Evolutionary conservation across 2,329 filamentous ascomycete genomes (phyloP).

Genomic region (Colletotrichum zoysiae): DNA sequence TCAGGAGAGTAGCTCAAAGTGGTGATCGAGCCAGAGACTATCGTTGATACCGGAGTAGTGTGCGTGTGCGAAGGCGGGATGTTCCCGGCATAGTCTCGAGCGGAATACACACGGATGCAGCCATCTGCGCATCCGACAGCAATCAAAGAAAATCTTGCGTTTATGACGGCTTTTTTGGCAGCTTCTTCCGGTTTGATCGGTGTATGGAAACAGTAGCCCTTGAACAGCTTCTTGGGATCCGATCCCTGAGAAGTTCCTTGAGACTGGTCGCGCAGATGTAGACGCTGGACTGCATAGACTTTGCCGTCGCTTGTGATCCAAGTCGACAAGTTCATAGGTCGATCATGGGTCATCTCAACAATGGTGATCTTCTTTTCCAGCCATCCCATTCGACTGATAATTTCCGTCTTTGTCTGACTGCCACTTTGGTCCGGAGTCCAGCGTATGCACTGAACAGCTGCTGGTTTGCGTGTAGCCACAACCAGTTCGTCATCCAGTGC

Average conservation of each 20-base stretch:
- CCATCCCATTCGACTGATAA: conserved; percentile 89
- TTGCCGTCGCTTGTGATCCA: conserved; percentile 92
- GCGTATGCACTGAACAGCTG: conserved; percentile 95
- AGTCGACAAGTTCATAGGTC: conserved; percentile 94
- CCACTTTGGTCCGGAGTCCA: conserved; percentile 89
- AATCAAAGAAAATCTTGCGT: conserved; percentile 93
- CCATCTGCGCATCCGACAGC: conserved; percentile 87
- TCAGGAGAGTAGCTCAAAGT: conserved; percentile 91
- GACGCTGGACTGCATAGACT: conserved; percentile 90
- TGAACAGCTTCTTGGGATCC: conserved; percentile 78
- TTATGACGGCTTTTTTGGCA: conserved; percentile 84
- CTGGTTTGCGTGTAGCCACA: conserved; percentile 90
- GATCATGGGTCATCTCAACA: conserved; percentile 89
- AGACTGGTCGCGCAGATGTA: conserved; percentile 55
- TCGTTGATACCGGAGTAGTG: conserved; percentile 74
- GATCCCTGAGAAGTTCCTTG: conserved; percentile 8
- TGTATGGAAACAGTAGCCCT: conserved; percentile 89
- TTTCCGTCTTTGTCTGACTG: conserved; percentile 89
- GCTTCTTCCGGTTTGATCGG: conserved; percentile 70
- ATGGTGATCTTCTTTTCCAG: conserved; percentile 82
- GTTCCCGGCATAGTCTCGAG: conserved; percentile 92
- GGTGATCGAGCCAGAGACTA: conserved; percentile 77
- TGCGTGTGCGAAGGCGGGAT: conserved; percentile 89
- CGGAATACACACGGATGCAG: conserved; percentile 88
- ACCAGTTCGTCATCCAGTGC: conserved; percentile 93